Evolutionary conservation across 148 eudicot species (phyloP).

Genomic region (Limonium bicolor): DNA sequence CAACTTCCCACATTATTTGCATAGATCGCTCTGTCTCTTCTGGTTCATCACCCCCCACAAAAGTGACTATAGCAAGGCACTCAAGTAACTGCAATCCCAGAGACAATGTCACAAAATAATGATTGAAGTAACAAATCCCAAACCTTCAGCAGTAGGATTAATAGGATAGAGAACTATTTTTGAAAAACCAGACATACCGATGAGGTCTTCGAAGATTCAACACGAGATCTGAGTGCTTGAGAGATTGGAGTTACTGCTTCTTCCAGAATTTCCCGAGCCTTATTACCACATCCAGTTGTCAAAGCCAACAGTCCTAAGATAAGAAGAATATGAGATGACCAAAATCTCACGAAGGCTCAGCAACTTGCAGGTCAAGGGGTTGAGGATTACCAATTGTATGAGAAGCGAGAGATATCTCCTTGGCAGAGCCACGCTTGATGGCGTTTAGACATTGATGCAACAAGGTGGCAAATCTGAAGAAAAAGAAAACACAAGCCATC

Average conservation of each 20-base stretch:
- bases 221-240: constrained; percentile 59
- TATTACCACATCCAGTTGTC: constrained; percentile 59
- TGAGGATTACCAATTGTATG: constrained; percentile 41
- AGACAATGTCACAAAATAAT: not conserved
- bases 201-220: constrained; percentile 51
- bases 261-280: constrained; percentile 66
- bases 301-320: constrained; percentile 65
- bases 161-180: not conserved
- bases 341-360: not conserved
- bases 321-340: not conserved
- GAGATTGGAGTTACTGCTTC: constrained; percentile 51
- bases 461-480: constrained; percentile 57
- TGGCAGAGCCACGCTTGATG: constrained; percentile 65
- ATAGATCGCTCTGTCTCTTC: constrained; percentile 68
- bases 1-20: constrained; percentile 95
- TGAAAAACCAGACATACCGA: constrained; percentile 28
- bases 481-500: constrained; percentile 2
- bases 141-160: not conserved
- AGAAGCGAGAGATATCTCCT: constrained; percentile 65
- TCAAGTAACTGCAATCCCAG: constrained; percentile 47
- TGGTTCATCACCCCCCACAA: constrained; percentile 59
- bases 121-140: not conserved
- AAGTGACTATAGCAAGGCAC: constrained; percentile 72
- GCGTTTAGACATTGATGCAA: constrained; percentile 65
- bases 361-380: not conserved